Base-by-base conservation (phyloP, 1,139 yeast species). In the Pichia sp. region DNA sequence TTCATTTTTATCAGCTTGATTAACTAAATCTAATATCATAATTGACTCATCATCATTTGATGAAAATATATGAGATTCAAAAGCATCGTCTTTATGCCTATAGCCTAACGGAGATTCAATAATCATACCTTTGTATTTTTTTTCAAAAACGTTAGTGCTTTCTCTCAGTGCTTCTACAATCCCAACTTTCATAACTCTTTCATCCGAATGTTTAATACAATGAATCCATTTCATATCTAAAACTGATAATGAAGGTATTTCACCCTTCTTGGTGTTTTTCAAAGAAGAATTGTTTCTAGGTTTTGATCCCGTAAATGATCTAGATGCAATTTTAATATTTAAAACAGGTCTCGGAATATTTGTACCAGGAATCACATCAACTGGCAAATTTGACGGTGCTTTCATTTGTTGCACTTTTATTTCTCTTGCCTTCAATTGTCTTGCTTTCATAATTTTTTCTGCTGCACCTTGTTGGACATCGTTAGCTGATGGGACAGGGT, bases 161-260 rank as follows among this genome's bases (percentile, higher is more conserved):
- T 56, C 61, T 38, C 72, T 67, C 16, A 62, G 59, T 6, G 79
- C 66, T 24, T 55, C 55, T 7, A 64, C 61, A 36, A 70, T 69
- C 0, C 94, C 96, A 20, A 78, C 74, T 53, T 79, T 79, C 45
- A 88, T 56, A 1, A 89, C 74, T 48, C 95, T 72, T 64, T 90
- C 97, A 45, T 84, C 82, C 2, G 76, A 69, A 57, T 78, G 79
- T 15, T 68, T 69, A 51, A 89, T 69, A 55, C 74, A 77, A 40
- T 71, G 67, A 13, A 77, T 72, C 88, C 92, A 88, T 29, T 85
- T 84, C 24, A 77, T 67, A 58, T 88, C 96, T 3, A 82, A 61
- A 18, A 78, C 69, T 0, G 81, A 71, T 61, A 78, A 65, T 2
- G 86, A 80, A 1, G 81, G 72, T 2, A 77, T 71, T n/a, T 76